These are phyloP conservation scores for Neofusicoccum sp. DNA, from an alignment of 2,329 filamentous ascomycete genomes.

Conservation along the genomic window DNA sequence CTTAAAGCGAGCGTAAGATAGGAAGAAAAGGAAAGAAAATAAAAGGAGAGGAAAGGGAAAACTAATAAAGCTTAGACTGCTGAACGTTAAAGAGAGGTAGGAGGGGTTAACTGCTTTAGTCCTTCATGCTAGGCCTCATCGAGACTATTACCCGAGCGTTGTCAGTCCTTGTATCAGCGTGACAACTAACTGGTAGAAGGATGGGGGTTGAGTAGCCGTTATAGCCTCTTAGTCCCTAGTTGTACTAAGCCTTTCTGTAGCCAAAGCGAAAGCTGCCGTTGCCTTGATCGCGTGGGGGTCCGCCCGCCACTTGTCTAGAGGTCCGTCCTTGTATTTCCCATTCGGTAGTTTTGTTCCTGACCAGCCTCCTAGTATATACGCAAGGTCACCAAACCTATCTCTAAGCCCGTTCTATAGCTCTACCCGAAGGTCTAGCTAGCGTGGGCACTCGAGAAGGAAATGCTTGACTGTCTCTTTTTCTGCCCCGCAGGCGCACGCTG, in stretches of 20 bases:
- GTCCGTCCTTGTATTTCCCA: not conserved
- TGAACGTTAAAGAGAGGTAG: no score
- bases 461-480: not conserved
- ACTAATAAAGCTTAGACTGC: no score
- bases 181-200: no score
- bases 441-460: not conserved
- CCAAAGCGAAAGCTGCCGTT: not conserved
- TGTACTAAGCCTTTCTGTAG: not conserved
- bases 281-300: not conserved
- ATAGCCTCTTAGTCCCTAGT: not conserved
- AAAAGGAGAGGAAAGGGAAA: no score
- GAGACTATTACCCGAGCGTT: not conserved
- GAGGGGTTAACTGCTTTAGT: no score
- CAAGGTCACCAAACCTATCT: not conserved
- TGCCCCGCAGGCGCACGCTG: not conserved
- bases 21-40: no score
- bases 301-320: not conserved
- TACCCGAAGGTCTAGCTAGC: not conserved
- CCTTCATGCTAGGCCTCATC: no score
- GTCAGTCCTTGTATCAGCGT: not conserved
- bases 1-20: no score
- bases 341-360: not conserved
- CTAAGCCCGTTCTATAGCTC: not conserved
- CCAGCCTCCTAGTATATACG: not conserved
- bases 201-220: not conserved